A percentile compares a stretch with the other conserved stretches of the same genome.
These are phyloP conservation scores for Sapria himalayana DNA, from an alignment of 345 rosid species.

Conservation along the genomic window DNA sequence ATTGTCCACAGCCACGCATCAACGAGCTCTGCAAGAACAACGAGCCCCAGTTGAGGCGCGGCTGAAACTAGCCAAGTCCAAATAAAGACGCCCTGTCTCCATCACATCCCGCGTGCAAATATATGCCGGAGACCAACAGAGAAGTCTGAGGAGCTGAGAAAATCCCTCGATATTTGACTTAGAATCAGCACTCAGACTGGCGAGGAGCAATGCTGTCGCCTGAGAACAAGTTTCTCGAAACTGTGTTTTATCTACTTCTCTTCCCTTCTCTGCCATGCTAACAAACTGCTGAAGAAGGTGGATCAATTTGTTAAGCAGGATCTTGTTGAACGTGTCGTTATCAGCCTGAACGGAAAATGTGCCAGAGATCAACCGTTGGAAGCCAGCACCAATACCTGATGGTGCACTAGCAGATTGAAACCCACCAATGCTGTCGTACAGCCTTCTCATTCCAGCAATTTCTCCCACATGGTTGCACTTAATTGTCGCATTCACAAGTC, in stretches of 20 bases:
- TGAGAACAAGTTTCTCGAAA: slow-evolving; percentile 88
- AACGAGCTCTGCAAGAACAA: slow-evolving; percentile 93
- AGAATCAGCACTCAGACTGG: slow-evolving; percentile 67
- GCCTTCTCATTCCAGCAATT: slow-evolving; percentile 96
- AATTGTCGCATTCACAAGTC: slow-evolving; percentile 86
- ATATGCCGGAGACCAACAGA: slow-evolving; percentile 99
- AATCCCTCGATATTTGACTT: slow-evolving; percentile 76
- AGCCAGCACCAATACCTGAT: slow-evolving; percentile 44
- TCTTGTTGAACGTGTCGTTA: slow-evolving; percentile 77
- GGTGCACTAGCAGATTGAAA: slow-evolving; percentile 46
- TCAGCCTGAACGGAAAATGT: slow-evolving; percentile 56
- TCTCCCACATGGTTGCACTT: slow-evolving; percentile 96
- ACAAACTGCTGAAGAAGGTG: slow-evolving; percentile 91
- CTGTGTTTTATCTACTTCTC: slow-evolving; percentile 65
- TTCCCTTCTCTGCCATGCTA: slow-evolving; percentile 68
- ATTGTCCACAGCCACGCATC: slow-evolving; percentile 99
- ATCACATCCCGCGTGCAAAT: slow-evolving; percentile 80
- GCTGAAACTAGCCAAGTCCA: slow-evolving; percentile 99
- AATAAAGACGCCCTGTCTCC: slow-evolving; percentile 91
- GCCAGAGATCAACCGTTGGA: slow-evolving; percentile 80
- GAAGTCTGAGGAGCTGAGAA: slow-evolving; percentile 83
- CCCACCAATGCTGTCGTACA: slow-evolving; percentile 88
- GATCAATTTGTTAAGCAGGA: slow-evolving; percentile 64
- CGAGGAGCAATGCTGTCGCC: slow-evolving; percentile 82
- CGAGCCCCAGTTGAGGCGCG: slow-evolving; percentile 82